A percentile compares a stretch with the other conserved stretches of the same genome.
Conservation (phyloP, 2,329 filamentous ascomycete species). For the Trichoderma gracile region DNA sequence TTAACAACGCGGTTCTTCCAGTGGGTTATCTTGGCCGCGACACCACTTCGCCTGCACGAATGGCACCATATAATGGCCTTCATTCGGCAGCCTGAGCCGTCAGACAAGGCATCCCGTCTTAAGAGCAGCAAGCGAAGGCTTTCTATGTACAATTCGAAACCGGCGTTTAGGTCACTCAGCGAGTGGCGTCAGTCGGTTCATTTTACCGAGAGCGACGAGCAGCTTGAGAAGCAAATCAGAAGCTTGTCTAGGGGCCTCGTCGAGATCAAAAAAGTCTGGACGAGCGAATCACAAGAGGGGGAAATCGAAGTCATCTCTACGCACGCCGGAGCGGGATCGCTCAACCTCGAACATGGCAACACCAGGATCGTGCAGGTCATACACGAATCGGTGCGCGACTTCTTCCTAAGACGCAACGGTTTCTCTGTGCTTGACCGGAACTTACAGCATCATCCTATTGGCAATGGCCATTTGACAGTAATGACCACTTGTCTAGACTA, state of each 20-base stretch:
- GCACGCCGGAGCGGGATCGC: background rate
- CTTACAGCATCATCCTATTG: background rate
- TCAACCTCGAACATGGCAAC: background rate
- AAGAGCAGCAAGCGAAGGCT: no score
- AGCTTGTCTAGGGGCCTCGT: background rate
- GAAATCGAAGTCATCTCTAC: background rate
- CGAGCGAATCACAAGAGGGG: background rate
- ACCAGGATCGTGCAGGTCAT: conserved; percentile 39
- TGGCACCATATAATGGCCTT: background rate
- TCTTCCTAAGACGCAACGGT: conserved; percentile 43
- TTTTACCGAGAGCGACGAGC: background rate
- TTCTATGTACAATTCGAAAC: no score
- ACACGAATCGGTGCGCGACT: conserved; percentile 53
- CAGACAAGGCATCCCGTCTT: no score
- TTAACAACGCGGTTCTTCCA: background rate
- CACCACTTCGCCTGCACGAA: background rate
- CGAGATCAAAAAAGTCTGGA: background rate
- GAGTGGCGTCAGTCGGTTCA: background rate
- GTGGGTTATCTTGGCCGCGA: background rate
- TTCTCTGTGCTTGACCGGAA: background rate
- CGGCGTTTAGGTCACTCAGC: background rate
- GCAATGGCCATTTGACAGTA: background rate
- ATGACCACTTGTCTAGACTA: background rate
- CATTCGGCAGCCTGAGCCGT: background rate
- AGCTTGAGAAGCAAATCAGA: background rate